Conservation (phyloP, 345 rosid genomes). For the Schrenkiella parvula region DNA sequence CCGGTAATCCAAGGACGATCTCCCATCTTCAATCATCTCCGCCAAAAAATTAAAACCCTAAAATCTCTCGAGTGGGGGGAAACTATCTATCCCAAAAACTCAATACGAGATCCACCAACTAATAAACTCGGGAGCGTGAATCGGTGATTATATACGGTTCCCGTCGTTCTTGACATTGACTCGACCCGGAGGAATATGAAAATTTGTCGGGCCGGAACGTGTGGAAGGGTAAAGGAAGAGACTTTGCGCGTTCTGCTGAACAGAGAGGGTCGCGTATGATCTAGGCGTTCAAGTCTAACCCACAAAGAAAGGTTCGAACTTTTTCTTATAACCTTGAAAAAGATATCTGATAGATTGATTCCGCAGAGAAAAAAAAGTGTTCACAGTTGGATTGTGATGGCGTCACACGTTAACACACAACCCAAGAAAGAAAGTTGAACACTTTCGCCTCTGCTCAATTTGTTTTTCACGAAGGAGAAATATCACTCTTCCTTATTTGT, state of each 20-base stretch:
- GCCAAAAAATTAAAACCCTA: neutral
- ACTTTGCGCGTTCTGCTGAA: neutral
- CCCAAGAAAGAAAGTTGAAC: slow-evolving; percentile 16
- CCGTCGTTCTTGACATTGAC: slow-evolving; percentile 22
- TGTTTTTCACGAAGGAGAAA: neutral
- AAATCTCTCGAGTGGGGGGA: neutral
- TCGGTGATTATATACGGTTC: slow-evolving; percentile 1
- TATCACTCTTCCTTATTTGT: neutral
- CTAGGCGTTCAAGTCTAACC: slow-evolving; percentile 14
- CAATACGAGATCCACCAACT: slow-evolving; percentile 3
- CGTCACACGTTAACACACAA: slow-evolving; percentile 23
- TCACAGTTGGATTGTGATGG: neutral
- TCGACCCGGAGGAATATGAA: slow-evolving; percentile 8
- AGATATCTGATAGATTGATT: neutral
- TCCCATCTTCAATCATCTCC: slow-evolving; percentile 47
- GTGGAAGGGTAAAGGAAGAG: slow-evolving; percentile 23
- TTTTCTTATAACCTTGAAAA: neutral
- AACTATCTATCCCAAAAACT: slow-evolving; percentile 7
- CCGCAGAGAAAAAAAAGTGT: neutral
- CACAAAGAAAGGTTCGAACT: neutral
- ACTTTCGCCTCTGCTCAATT: slow-evolving; percentile 3
- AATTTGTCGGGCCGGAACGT: neutral
- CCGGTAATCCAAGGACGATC: slow-evolving; percentile 33
- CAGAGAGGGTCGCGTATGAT: slow-evolving; percentile 16
- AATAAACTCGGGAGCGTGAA: neutral